Base-by-base conservation (phyloP, 352 stramenopile genomes). In the Phytophthora nicotianae region DNA sequence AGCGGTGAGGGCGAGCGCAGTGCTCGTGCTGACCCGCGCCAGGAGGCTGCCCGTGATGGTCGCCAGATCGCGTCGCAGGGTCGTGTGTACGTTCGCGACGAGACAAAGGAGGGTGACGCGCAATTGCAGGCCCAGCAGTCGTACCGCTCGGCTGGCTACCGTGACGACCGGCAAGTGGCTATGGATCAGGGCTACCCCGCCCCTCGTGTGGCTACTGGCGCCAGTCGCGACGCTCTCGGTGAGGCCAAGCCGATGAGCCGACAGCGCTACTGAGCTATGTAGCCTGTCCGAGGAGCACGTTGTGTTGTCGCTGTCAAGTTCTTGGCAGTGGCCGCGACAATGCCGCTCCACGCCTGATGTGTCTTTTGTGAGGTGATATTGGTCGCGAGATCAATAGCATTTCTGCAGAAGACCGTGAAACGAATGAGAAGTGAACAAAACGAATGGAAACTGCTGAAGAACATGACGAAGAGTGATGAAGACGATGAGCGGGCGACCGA, bases 161-260 rank as follows among this genome's bases (percentile, higher is more conserved):
- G 76, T 43, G 81, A 82, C 32, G 81, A 88, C 26, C 61, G 78
- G 33, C 77, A 86, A 54, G 65, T 78, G 17, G 72, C 58, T 16
- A 73, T 78, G 62, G 77, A 89, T 53, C 50, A 75, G 16, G 75
- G 75, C 27, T 90, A 88, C 58, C 67, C 78, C 33, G 81, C 81
- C 26, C 79, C 81, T 46, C 79, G 81, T 38, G 81, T 89, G 40
- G 75, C 79, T n/a, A 87, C 81, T 27, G 77, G 75, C 19, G 66
- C 74, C n/a, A 90, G 77, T 54, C 81, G 72, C 48, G 76, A 89
- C 21, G 74, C 67, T 33, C 51, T 86, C 17, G 77, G 75, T 38
- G 83, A 92, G 41, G 75, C 81, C 6, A 92, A 90, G 64, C 77
- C 79, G 47, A 68, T 90, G 60, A 90, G 79, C 68, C 81, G 83